A percentile compares a stretch with the other conserved stretches of the same genome.
Evolutionary conservation across 2,329 filamentous ascomycete genomes (phyloP).

Genomic region (Arthrinium puccinioides): DNA sequence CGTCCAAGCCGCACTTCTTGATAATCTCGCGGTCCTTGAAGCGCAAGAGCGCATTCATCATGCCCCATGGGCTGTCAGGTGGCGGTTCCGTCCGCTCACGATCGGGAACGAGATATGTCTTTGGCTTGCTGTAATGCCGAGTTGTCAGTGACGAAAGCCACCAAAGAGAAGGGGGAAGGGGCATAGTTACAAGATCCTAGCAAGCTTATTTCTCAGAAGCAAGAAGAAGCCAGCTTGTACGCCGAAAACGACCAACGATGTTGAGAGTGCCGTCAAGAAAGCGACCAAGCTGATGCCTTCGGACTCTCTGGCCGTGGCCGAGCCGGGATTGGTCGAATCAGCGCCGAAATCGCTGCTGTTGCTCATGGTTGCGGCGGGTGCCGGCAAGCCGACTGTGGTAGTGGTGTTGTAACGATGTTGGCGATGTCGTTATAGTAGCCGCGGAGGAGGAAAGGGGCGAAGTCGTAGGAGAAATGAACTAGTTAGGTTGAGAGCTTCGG

Average conservation of each 20-base stretch:
- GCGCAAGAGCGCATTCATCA: slow-evolving; percentile 55
- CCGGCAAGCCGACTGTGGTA: no score
- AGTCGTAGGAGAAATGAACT: no score
- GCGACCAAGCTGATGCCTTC: slow-evolving; percentile 39
- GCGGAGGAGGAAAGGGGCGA: no score
- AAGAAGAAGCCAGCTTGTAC: slow-evolving; percentile 65
- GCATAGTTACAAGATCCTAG: slow-evolving; percentile 70
- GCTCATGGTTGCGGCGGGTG: no score
- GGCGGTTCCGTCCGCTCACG: slow-evolving; percentile 75
- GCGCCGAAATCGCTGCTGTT: neutral
- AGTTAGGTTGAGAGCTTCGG: no score
- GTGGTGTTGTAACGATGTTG: no score
- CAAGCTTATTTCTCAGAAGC: slow-evolving; percentile 68
- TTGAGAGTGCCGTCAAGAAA: slow-evolving; percentile 60
- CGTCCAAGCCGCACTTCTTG: slow-evolving; percentile 89
- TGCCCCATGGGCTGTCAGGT: slow-evolving; percentile 45
- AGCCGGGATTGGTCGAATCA: neutral
- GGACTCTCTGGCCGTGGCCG: slow-evolving; percentile 19
- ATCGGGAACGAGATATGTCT: slow-evolving; percentile 81
- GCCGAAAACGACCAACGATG: slow-evolving; percentile 55
- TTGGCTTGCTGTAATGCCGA: slow-evolving; percentile 57
- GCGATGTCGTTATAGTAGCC: no score
- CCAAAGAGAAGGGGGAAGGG: neutral
- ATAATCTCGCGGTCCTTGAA: slow-evolving; percentile 76
- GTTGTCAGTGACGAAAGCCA: neutral